Evolutionary conservation across 108 stramenopile species (phyloP).

Genomic region (Cyclotella baltica): DNA sequence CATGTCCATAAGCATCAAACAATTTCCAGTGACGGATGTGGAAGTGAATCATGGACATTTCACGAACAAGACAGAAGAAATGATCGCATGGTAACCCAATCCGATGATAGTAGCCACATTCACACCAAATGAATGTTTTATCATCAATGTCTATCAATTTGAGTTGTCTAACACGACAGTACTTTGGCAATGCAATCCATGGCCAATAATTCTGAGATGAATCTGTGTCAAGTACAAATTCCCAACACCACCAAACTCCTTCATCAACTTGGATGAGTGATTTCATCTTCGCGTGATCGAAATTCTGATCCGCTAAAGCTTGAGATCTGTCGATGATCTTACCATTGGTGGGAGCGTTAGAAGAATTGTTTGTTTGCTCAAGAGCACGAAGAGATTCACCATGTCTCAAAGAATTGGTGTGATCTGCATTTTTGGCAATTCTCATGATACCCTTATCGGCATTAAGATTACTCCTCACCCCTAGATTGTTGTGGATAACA

Average conservation of each 20-base stretch:
- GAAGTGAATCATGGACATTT: not conserved
- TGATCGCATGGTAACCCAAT: slow-evolving; percentile 1
- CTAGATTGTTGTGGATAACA: not conserved
- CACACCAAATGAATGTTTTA: not conserved
- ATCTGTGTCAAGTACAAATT: not conserved
- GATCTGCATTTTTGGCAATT: not conserved
- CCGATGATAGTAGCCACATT: not conserved
- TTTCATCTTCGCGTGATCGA: not conserved
- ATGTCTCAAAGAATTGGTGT: not conserved
- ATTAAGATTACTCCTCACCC: not conserved
- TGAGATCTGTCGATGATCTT: not conserved
- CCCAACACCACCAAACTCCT: not conserved
- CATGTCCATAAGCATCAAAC: not conserved
- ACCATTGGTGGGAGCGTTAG: not conserved
- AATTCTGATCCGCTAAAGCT: not conserved
- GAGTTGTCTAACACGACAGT: not conserved
- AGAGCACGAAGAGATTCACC: not conserved
- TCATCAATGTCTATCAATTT: not conserved
- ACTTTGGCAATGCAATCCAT: not conserved
- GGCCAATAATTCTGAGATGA: not conserved
- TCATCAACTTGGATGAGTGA: not conserved
- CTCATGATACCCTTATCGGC: not conserved
- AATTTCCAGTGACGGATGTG: slow-evolving; percentile 7
- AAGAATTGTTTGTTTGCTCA: not conserved
- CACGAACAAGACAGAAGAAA: not conserved